Evolutionary conservation across 805 yeast species (phyloP), one percentile per base, ranked within the genome.

Genomic region (Jamesozyma piceae): DNA sequence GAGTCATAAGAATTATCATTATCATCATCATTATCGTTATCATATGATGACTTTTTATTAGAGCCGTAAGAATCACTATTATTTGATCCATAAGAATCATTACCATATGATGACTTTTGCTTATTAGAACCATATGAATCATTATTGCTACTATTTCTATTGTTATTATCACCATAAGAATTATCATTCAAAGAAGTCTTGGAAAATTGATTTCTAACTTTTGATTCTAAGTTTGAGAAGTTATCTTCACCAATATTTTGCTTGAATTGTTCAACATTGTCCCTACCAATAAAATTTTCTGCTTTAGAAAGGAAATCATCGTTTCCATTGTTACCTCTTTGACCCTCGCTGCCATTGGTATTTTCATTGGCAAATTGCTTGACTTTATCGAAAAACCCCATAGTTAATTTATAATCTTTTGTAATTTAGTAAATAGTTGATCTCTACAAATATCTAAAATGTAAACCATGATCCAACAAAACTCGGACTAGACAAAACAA

Each of bases 351-450:
- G 19, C 19, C 21, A 33, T 44, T 42, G 46, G 45, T 44, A 35
- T 47, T 17, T 6, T 39, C 43, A 26, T 20, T 44, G 34, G 65
- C 58, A 39, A 61, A 61, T 22, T 67, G 62, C 54, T 65, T 69
- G 35, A 66, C 70, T 42, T 54, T 58, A 49, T 69, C 73, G 50
- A 71, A 66, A 42, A 70, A 57, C 44, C 74, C 74, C 73, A 68
- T 68, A 48, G n/a, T 32, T 18, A n/a, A 32, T 15, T 32, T 29
- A 29, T 8, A 29, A 11, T 29, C n/a, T 29, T 11, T 29, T 29
- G n/a, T 29, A 29, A 11, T n/a, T n/a, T n/a, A n/a, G n/a, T n/a
- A n/a, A n/a, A n/a, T n/a, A n/a, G n/a, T n/a, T n/a, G n/a, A n/a
- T n/a, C n/a, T n/a, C n/a, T n/a, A n/a, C n/a, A n/a, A n/a, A n/a